Evolutionary conservation across 257 asterid species (phyloP), one percentile per base, ranked within the genome.

Genomic region (Forsythia viridissima): DNA sequence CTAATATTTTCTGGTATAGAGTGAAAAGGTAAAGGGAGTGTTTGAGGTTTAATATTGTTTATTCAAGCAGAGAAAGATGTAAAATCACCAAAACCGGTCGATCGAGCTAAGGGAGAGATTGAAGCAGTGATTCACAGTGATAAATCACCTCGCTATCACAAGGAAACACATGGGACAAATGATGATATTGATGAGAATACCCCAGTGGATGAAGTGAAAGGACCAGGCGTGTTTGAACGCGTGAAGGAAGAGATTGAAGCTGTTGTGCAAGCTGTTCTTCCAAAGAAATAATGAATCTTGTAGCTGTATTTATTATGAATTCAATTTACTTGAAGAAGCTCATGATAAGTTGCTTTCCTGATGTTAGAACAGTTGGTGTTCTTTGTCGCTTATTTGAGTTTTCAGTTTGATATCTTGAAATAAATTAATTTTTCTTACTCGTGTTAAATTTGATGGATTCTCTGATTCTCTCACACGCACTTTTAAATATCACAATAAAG

Each of bases 191-290:
- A 90, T 75, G 89, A 85, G 75, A 88, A 76, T 79, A 93, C 99
- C 38, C 88, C 90, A 0, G 75, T 86, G 7, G 94, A 89, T 72
- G 94, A 89, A 74, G 91, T 95, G 24, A 93, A 91, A 79, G 98
- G 91, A 9, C 99, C 99, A 5, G 48, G 88, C 46, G 88, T 95
- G 4, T 75, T 93, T 65, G 87, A 89, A 37, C 90, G 99, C 4
- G 89, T 82, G 9, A 93, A 91, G 90, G 99, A 95, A 87, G 99
- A 95, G 83, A 65, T 91, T 21, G 99, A 92, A 87, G 99, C 98
- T 71, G 83, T 93, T 71, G 94, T 86, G 0, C 88, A 73, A 71
- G 80, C 96, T 12, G 79, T 91, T 42, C 79, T 77, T 71, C 92
- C 91, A 24, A 91, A 90, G 86, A 91, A 94, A 78, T 87, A 86